phyloP scores from a whole-genome alignment of 352 stramenopile genomes.

The Globisporangium camurandrum region DNA sequence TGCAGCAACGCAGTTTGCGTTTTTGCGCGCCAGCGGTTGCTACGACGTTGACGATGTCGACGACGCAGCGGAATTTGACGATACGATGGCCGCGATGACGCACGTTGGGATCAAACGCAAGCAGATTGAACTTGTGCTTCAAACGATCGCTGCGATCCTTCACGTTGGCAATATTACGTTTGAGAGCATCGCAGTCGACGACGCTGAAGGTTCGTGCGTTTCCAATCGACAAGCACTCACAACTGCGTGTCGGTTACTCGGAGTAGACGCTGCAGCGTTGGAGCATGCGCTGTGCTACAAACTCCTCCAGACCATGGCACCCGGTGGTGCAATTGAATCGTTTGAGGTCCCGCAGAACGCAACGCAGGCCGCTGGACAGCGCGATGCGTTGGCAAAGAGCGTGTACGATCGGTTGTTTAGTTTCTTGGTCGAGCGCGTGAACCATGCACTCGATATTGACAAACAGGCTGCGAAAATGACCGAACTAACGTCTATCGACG shows the following conservation, averaged over 20 bases:
- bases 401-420: constrained; percentile 96
- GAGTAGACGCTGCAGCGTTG: constrained; percentile 48
- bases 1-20: constrained; percentile 74
- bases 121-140: constrained; percentile 84
- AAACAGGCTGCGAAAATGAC: constrained; percentile 76
- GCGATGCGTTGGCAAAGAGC: constrained; percentile 95
- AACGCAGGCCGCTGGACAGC: constrained; percentile 85
- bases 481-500: constrained; percentile 61
- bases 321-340: constrained; percentile 72
- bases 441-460: constrained; percentile 78
- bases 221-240: constrained; percentile 43
- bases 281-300: constrained; percentile 81
- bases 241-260: constrained; percentile 58
- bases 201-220: constrained; percentile 65
- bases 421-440: constrained; percentile 93
- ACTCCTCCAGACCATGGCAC: constrained; percentile 82
- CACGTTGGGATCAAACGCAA: constrained; percentile 86
- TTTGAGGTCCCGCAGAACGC: constrained; percentile 84
- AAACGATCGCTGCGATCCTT: constrained; percentile 71
- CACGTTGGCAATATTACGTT: constrained; percentile 80
- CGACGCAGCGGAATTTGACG: constrained; percentile 86
- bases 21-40: constrained; percentile 85
- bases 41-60: constrained; percentile 88
- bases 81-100: constrained; percentile 83
- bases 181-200: constrained; percentile 41